Conservation (phyloP, 164 flowering plant genomes). For the Tinospora cordifolia region DNA sequence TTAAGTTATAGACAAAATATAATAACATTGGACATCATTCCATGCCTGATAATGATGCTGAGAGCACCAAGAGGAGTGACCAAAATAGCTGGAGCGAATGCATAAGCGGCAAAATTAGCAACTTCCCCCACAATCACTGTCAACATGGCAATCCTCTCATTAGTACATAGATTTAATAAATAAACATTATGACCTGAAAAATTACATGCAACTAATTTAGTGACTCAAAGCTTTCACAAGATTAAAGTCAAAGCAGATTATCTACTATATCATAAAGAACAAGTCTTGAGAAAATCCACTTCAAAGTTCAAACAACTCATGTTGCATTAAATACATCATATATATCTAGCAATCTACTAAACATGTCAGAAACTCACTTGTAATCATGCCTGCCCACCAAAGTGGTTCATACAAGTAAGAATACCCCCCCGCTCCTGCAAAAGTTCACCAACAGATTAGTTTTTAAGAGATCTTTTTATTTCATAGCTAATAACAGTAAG, state of each 20-base stretch:
- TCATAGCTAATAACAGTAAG: not conserved
- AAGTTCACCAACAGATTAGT: not conserved
- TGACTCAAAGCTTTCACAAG: too few species aligned
- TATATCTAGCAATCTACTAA: not conserved
- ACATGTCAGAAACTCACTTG: conserved; percentile 52
- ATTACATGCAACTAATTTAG: not conserved
- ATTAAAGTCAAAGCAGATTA: not conserved
- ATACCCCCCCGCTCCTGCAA: conserved; percentile 78
- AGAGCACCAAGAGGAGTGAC: conserved; percentile 94
- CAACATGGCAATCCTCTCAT: conserved; percentile 13
- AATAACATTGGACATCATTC: not conserved
- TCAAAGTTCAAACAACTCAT: not conserved
- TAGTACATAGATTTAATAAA: conserved; percentile 9
- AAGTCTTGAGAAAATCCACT: not conserved
- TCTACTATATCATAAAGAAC: not conserved
- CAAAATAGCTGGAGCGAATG: conserved; percentile 87
- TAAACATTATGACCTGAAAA: not conserved
- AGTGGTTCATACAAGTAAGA: conserved; percentile 85
- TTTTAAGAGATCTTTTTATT: not conserved
- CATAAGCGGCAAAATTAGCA: conserved; percentile 93
- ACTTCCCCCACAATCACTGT: conserved; percentile 90
- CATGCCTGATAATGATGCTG: conserved; percentile 88
- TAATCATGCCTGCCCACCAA: conserved; percentile 95
- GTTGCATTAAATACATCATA: not conserved
- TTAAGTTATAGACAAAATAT: not conserved